Base-by-base conservation (phyloP, 495 filamentous ascomycete genomes). In the Chlorociboria aeruginascens region DNA sequence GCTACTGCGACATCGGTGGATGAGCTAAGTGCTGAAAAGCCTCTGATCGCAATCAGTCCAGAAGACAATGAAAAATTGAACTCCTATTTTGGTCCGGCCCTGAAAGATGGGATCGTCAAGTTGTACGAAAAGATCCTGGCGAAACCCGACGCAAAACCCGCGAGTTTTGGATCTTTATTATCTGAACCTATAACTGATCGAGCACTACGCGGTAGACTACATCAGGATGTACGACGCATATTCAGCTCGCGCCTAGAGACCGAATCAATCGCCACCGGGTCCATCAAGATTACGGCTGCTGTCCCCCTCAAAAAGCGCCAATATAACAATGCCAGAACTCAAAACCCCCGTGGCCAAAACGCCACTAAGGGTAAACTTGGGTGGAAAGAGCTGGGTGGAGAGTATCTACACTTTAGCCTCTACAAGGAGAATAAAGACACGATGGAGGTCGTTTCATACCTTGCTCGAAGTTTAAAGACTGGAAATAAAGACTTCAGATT, bases 371-470 rank as follows among this genome's bases (percentile, higher is more conserved):
- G 60, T 25, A 57, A 54, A 29, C 14, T 58, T 13, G 59, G 53
- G 10, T 56, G 57, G 37, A 56, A 62, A 38, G 52, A 62, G 48
- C 71, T 79, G 9, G 84, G 82, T 13, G 88, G 85, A 1, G 77
- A 83, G 8, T 89, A 86, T 59, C 72, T 96, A 7, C 92, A 98
- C 62, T 93, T 97, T 59, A 86, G 86, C 0, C 75, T 98, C 34
- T 92, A 89, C 71, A 98, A 98, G 67, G 92, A 97, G 65, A 98
- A 98, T 64, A 88, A 88, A 55, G 93, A 98, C 57, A 98, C 93
- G 1, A 95, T 96, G 87, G 90, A 98, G 52, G 81, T 85, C 0
- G 70, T 93, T 28, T 78, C 74, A 7, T 82, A 79, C 48, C 67
- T 97, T 7, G 78, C 79, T 0, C 77, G 79, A 39, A 69, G 77